A percentile compares a stretch with the other conserved stretches of the same genome.
These are phyloP conservation scores for Penicillium sp. DNA, from an alignment of 2,329 filamentous ascomycete genomes.

Conservation along the genomic window DNA sequence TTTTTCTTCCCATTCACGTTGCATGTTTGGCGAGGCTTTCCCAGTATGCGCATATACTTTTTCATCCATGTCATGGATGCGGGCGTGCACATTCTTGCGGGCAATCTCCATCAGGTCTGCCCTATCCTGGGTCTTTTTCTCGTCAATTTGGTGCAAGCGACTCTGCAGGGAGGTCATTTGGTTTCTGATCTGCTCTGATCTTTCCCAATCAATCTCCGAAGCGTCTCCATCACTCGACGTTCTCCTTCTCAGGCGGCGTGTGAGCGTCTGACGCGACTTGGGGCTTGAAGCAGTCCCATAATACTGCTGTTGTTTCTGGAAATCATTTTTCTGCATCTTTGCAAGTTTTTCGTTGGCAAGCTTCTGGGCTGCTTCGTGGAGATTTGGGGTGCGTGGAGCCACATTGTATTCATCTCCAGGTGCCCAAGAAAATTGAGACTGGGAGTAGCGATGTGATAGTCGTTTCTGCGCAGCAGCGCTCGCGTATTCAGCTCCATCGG, in stretches of 20 bases:
- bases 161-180: constrained; percentile 77
- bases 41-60: constrained; percentile 73
- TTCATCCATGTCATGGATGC: constrained; percentile 76
- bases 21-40: constrained; percentile 63
- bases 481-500: constrained; percentile 17
- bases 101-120: constrained; percentile 72
- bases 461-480: constrained; percentile 30
- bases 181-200: constrained; percentile 67
- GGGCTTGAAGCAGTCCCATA: constrained; percentile 51
- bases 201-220: constrained; percentile 60
- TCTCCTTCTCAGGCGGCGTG: constrained; percentile 58
- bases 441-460: constrained; percentile 26
- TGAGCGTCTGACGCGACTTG: constrained; percentile 49
- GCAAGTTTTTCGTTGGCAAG: constrained; percentile 78
- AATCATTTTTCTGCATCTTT: constrained; percentile 69
- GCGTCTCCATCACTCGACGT: constrained; percentile 63
- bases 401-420: constrained; percentile 22
- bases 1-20: constrained; percentile 75
- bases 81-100: constrained; percentile 77
- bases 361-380: constrained; percentile 84
- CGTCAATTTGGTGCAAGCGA: constrained; percentile 65
- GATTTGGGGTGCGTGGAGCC: constrained; percentile 32
- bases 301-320: constrained; percentile 73
- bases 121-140: constrained; percentile 68
- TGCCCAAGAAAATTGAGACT: constrained; percentile 29